A percentile compares a stretch with the other conserved stretches of the same genome.
phyloP scores from a whole-genome alignment of 129 eudicot species.

The Flaveria ramosissima region DNA sequence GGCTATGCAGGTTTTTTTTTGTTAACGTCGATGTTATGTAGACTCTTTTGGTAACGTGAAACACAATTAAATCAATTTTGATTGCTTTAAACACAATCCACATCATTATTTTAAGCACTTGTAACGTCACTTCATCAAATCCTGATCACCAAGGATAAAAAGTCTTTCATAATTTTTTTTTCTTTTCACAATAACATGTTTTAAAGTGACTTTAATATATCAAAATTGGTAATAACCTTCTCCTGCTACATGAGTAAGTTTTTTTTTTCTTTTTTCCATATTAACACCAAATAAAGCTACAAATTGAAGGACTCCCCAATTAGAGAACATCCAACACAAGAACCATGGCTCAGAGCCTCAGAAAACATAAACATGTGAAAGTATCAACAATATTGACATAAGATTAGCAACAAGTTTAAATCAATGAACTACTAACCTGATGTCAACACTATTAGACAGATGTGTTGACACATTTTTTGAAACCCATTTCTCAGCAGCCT shows the following conservation, averaged over 20 bases:
- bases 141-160: neutral
- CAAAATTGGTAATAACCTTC: no score
- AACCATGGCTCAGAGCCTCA: neutral
- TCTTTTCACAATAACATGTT: no score
- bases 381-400: slow-evolving; percentile 11
- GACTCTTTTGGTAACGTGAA: no score
- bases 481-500: slow-evolving; percentile 94
- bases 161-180: no score
- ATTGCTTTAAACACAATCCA: neutral
- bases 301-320: neutral
- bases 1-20: no score
- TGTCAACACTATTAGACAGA: slow-evolving; percentile 62
- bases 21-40: no score
- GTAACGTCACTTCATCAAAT: neutral
- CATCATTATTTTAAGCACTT: neutral
- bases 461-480: slow-evolving; percentile 73
- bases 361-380: neutral
- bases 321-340: slow-evolving; percentile 11
- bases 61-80: neutral
- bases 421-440: slow-evolving; percentile 47
- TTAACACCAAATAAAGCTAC: neutral
- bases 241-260: no score
- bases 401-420: neutral
- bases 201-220: no score
- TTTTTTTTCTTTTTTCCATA: no score